Evolutionary conservation across 2,329 filamentous ascomycete species (phyloP).

Genomic region (Escovopsis sp.): DNA sequence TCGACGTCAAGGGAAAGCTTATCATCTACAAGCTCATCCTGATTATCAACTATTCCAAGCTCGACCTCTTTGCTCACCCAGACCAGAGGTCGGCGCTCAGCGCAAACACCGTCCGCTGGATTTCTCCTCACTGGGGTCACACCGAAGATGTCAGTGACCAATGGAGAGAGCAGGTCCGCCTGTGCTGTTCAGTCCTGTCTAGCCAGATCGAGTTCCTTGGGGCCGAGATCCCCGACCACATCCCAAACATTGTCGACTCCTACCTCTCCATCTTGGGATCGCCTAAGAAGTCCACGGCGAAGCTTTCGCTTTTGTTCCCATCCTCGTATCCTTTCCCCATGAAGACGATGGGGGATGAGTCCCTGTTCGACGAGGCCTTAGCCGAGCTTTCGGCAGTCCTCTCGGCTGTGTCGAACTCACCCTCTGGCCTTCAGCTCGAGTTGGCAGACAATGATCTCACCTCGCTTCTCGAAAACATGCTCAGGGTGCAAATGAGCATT

Average conservation of each 20-base stretch:
- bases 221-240: slow-evolving; percentile 72
- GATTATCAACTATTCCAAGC: slow-evolving; percentile 77
- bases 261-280: slow-evolving; percentile 60
- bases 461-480: slow-evolving; percentile 58
- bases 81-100: slow-evolving; percentile 62
- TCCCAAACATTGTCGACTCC: slow-evolving; percentile 81
- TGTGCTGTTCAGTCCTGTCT: slow-evolving; percentile 86
- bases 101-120: slow-evolving; percentile 76
- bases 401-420: slow-evolving; percentile 63
- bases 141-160: slow-evolving; percentile 60
- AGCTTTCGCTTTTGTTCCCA: slow-evolving; percentile 80
- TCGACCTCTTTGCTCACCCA: slow-evolving; percentile 66
- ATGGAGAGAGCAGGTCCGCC: slow-evolving; percentile 81
- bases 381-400: slow-evolving; percentile 81
- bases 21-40: slow-evolving; percentile 84
- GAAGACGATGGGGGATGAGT: slow-evolving; percentile 46
- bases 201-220: slow-evolving; percentile 69
- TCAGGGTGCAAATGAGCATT: slow-evolving; percentile 81
- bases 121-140: slow-evolving; percentile 84
- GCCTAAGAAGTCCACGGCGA: slow-evolving; percentile 39
- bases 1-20: slow-evolving; percentile 75
- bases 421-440: slow-evolving; percentile 59
- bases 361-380: slow-evolving; percentile 67
- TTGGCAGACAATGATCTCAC: slow-evolving; percentile 62
- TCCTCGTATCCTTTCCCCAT: slow-evolving; percentile 78